Conservation (phyloP, 2,329 filamentous ascomycete genomes). For the Calonectria montana region DNA sequence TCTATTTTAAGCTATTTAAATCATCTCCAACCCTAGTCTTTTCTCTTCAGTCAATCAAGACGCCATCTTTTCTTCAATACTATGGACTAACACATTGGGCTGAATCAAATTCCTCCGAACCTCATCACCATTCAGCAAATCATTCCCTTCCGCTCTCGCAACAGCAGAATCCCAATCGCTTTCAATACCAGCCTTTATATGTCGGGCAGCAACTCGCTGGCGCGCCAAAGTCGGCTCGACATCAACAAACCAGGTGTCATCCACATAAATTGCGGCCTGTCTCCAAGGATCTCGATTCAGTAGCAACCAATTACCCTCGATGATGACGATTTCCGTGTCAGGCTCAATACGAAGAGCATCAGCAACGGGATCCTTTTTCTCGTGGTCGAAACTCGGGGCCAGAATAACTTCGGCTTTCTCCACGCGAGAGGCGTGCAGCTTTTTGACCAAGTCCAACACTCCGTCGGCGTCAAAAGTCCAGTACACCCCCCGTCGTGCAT, state of each 20-base stretch:
- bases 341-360: slow-evolving; percentile 1
- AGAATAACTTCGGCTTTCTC: not conserved
- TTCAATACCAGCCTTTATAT: slow-evolving; percentile 10
- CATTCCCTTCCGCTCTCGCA: not conserved
- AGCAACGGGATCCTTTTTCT: slow-evolving; percentile 8
- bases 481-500: not conserved
- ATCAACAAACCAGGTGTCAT: slow-evolving; percentile 18
- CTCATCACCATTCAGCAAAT: slow-evolving; percentile 12
- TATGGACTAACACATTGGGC: slow-evolving; percentile 9
- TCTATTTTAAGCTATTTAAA: too few relatives aligned
- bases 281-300: slow-evolving; percentile 8
- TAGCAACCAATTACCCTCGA: slow-evolving; percentile 15
- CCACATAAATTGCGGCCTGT: not conserved
- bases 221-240: slow-evolving; percentile 3
- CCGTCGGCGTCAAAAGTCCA: slow-evolving; percentile 14
- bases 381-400: slow-evolving; percentile 19
- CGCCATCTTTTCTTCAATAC: not conserved
- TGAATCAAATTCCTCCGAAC: not conserved
- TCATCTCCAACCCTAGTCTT: too few relatives aligned
- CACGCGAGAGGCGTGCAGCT: not conserved
- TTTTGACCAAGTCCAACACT: not conserved
- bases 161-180: slow-evolving; percentile 8
- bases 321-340: slow-evolving; percentile 5
- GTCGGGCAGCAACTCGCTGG: not conserved
- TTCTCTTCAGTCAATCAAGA: not conserved